A percentile compares a stretch with the other conserved stretches of the same genome.
Conservation (phyloP, 106 monocot genomes). For the Chionographis japonica region DNA sequence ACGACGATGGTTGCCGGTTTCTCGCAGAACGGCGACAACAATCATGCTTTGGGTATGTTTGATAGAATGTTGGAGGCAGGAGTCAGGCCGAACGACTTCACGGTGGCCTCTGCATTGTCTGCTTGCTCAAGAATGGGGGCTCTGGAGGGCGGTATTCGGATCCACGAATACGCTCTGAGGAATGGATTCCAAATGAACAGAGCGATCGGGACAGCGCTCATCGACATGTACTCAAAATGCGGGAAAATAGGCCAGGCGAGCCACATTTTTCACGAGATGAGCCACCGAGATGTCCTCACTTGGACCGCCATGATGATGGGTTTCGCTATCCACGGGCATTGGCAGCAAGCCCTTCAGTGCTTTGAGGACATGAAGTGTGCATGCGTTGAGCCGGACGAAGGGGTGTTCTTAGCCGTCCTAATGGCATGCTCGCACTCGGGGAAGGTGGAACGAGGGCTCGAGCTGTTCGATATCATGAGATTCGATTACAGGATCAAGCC, state of each 20-base stretch:
- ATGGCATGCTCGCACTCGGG: slow-evolving; percentile 34
- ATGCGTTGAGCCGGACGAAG: slow-evolving; percentile 23
- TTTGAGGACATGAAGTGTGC: slow-evolving; percentile 32
- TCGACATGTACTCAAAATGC: slow-evolving; percentile 41
- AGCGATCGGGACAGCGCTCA: slow-evolving; percentile 21
- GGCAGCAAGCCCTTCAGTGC: slow-evolving; percentile 20
- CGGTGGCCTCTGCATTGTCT: slow-evolving; percentile 16
- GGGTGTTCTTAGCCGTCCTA: slow-evolving; percentile 26
- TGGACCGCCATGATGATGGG: slow-evolving; percentile 51
- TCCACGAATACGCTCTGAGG: slow-evolving; percentile 19
- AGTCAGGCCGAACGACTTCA: slow-evolving; percentile 21
- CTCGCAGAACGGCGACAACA: slow-evolving; percentile 10
- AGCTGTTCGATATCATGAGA: slow-evolving; percentile 31
- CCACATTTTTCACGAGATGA: slow-evolving; percentile 26
- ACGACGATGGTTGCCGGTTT: slow-evolving; percentile 22
- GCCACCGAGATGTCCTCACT: slow-evolving; percentile 13
- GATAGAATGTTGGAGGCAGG: slow-evolving; percentile 21
- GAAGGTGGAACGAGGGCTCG: slow-evolving; percentile 21
- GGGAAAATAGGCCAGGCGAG: slow-evolving; percentile 27
- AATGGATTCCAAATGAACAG: slow-evolving; percentile 8
- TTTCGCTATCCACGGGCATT: slow-evolving; percentile 29
- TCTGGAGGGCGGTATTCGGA: slow-evolving; percentile 14
- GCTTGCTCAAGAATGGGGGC: slow-evolving; percentile 29
- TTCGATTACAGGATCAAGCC: slow-evolving; percentile 20
- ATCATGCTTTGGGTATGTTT: slow-evolving; percentile 12